These are phyloP conservation scores for Spinacia oleracea DNA, from an alignment of 179 eudicot genomes.

Conservation along the genomic window DNA sequence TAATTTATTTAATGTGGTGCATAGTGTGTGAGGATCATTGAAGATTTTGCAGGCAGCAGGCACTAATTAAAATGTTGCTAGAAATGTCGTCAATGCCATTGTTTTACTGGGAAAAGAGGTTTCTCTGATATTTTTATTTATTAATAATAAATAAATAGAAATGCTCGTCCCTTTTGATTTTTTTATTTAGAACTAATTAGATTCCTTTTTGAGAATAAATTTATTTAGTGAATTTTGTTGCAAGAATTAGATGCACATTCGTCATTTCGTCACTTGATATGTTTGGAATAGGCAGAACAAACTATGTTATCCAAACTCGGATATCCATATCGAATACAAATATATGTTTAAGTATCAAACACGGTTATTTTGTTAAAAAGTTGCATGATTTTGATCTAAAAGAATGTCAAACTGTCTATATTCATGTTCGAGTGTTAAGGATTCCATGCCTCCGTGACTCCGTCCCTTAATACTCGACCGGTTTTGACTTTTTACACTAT, in stretches of 20 bases:
- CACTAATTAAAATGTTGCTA: slow-evolving; percentile 17
- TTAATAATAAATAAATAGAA: neutral
- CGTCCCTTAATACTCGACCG: too few relatives aligned
- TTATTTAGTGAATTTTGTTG: slow-evolving; percentile 4
- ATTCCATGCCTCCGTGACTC: too few relatives aligned
- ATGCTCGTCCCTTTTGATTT: slow-evolving; percentile 14
- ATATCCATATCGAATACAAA: too few relatives aligned
- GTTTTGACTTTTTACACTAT: too few relatives aligned
- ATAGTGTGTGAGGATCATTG: slow-evolving; percentile 18
- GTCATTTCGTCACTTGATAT: neutral
- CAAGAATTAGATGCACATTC: slow-evolving; percentile 27
- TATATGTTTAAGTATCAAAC: too few relatives aligned
- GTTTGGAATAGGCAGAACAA: neutral
- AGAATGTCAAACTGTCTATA: too few relatives aligned
- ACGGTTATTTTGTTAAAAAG: too few relatives aligned
- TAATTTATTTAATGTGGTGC: slow-evolving; percentile 6
- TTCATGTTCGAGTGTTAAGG: too few relatives aligned
- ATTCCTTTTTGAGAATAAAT: slow-evolving; percentile 23
- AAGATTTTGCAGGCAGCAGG: slow-evolving; percentile 34
- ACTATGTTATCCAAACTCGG: too few relatives aligned
- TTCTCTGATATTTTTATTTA: too few relatives aligned
- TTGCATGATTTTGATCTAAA: too few relatives aligned
- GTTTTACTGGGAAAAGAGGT: slow-evolving; percentile 16
- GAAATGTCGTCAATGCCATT: neutral
- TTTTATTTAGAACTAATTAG: slow-evolving; percentile 19